Conservation (phyloP, 208 protist genomes). For the Acanthamoeba lugdunensis region DNA sequence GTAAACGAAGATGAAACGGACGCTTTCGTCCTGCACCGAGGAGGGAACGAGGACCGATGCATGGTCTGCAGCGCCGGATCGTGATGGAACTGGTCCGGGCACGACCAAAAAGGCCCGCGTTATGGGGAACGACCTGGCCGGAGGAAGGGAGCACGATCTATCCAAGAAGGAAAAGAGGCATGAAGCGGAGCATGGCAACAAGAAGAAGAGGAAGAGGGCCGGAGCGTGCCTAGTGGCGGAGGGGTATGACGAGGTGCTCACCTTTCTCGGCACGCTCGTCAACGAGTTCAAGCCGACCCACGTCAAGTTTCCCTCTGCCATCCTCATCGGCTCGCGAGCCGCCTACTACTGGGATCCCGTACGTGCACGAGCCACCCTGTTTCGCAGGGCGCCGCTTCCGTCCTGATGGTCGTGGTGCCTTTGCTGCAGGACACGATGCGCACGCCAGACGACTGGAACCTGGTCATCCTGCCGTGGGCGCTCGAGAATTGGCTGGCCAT, state of each 20-base stretch:
- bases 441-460: not conserved
- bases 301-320: conserved; percentile 26
- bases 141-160: not conserved
- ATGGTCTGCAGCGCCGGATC: not conserved
- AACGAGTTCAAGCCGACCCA: conserved; percentile 24
- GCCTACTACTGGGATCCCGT: conserved; percentile 41
- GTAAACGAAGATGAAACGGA: not conserved
- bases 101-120: not conserved
- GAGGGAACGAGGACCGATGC: not conserved
- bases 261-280: conserved; percentile 30
- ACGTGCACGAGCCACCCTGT: not conserved
- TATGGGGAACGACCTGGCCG: not conserved
- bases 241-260: conserved; percentile 36
- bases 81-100: not conserved
- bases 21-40: not conserved
- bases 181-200: not conserved
- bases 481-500: conserved; percentile 46
- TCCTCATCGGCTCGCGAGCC: conserved; percentile 22
- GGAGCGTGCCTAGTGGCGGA: conserved; percentile 4
- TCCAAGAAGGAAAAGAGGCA: not conserved
- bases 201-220: not conserved
- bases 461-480: conserved; percentile 32
- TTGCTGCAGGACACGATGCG: not conserved
- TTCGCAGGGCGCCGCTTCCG: not conserved
- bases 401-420: not conserved